Evolutionary conservation across 257 asterid genomes (phyloP), one percentile per base, ranked within the genome.

Genomic region (Echites panduratus): DNA sequence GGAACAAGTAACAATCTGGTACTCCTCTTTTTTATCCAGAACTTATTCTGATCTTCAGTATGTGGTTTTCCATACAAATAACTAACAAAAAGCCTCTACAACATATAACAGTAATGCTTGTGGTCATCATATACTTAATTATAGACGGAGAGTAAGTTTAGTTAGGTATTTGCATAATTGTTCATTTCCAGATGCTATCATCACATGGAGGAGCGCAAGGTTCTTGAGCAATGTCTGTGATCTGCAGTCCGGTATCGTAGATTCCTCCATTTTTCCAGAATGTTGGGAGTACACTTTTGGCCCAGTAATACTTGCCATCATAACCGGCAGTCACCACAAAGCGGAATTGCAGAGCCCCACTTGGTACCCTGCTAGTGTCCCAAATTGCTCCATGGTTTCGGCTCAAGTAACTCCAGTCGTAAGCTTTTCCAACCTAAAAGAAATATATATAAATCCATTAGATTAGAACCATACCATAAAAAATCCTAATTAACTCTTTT

Each of bases 261-360:
- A 78, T 70, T 54, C 29, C 81, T 0, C 87, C 88, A 38, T 26
- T 82, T 38, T 67, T 70, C 98, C 98, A 93, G 67, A 85, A 80
- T 40, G 83, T 58, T 9, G 98, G 97, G 44, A 89, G 19, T 74
- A 83, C 97, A 49, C 71, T 79, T 70, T 89, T 87, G 26, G 96
- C 89, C 95, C 91, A 90, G 78, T 85, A 82, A 79, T 76, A 75
- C 68, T 89, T 90, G 70, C 95, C 96, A 66, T 92, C 98, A 62
- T 65, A 90, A 44, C 96, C 98, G 38, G 91, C 80, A 0, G 95
- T 90, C 76, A 89, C 96, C 49, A 85, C 87, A 58, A 92, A 77
- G 59, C 96, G 81, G n/a, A 92, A 79, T 67, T 88, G 92, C 87
- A 93, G 49, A 0, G 87, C 47, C 70, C 98, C 98, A 8, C 22